Conservation (phyloP, 208 protist species). For the Crithidia brevicula region DNA sequence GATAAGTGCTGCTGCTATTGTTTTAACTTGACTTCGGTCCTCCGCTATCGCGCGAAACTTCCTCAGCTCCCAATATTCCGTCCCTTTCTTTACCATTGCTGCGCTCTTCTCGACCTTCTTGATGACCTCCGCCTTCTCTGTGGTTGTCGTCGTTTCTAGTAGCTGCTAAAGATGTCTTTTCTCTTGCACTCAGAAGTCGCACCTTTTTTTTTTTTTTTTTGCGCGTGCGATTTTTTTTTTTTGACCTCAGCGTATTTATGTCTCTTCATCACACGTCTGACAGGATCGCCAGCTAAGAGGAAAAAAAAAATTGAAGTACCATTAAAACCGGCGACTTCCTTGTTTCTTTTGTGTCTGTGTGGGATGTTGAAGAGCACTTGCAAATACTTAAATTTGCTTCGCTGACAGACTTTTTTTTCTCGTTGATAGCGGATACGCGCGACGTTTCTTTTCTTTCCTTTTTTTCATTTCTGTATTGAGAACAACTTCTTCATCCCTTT, state of each 20-base stretch:
- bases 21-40: too few species aligned
- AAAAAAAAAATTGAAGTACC: not conserved
- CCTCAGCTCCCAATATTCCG: too few species aligned
- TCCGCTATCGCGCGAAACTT: too few species aligned
- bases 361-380: not conserved
- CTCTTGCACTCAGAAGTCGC: not conserved
- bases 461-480: not conserved
- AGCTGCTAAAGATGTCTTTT: not conserved
- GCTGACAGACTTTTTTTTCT: not conserved
- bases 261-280: not conserved
- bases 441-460: not conserved
- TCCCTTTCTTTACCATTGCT: too few species aligned
- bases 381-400: not conserved
- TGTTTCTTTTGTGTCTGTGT: not conserved
- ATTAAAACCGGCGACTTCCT: too few species aligned
- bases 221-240: slow-evolving; percentile 3
- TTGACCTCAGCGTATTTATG: not conserved
- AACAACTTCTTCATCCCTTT: not conserved
- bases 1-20: too few species aligned
- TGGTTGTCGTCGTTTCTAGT: not conserved
- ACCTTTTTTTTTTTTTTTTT: not conserved
- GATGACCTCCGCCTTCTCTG: too few species aligned
- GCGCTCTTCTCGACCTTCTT: too few species aligned
- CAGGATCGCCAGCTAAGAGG: not conserved
- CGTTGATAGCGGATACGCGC: not conserved